Base-by-base conservation (phyloP, 2,329 filamentous ascomycete genomes). In the Lasiodiplodia gonubiensis region DNA sequence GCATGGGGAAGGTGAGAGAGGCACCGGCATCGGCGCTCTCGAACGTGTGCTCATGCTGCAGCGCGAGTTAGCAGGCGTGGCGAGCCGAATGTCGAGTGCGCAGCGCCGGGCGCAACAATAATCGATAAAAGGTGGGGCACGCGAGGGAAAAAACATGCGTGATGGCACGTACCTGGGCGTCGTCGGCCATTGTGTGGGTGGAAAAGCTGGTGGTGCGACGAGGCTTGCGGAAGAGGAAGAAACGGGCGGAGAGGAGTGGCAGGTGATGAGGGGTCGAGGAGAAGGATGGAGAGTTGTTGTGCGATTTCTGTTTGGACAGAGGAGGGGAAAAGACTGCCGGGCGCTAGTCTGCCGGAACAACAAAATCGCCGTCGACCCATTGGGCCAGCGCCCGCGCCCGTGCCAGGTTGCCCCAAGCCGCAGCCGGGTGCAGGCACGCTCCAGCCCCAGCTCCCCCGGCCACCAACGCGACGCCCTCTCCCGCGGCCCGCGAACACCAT, bases 11-110 rank as follows among this genome's bases (percentile, higher is more conserved):
- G 80, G 95, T 99, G 80, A 86, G 80, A 76, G 95, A 98, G 78
- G 95, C 94, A 85, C 95, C 96, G 83, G 96, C 94, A 87, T 97
- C 93, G 87, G 90, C 93, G 84, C 89, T 91, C 75, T 97, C 93
- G 89, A 98, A 98, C 83, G 86, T 89, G 81, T 89, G 80, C 80
- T 85, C 83, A 82, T 85, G 83, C 83, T 85, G 75, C 68, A 48
- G 69, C 66, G 57, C 67, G 46, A 51, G 69, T 78, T 69, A 77
- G 69, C 68, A 57, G 49, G 37, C 10, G 53, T 18, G 23, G 52
- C 21, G 51, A 46, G 39, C 21, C 48, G 55, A 57, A 39, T 35
- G 27, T 42, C 60, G 72, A 71, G 68, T 73, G 68, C 70, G 73
- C 70, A 72, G 73, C 74, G 74, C 74, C 76, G 70, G 65, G 70